A percentile compares a stretch with the other conserved stretches of the same genome.
Conservation (phyloP, 225 moss, liverwort and hornwort species). For the Pseudisothecium myosuroides region DNA sequence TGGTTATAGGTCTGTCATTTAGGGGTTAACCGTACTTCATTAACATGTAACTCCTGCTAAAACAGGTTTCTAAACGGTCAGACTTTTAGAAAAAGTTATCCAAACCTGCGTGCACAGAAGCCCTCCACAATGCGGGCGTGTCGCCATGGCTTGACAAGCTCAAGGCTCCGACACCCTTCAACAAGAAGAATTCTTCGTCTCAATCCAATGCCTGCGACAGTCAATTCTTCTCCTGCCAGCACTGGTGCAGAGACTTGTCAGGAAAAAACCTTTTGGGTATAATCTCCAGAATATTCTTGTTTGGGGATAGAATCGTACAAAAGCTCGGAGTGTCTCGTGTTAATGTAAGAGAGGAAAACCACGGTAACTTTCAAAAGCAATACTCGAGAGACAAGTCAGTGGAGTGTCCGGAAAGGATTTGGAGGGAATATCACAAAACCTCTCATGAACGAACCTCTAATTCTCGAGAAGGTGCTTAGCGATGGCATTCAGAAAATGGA, state of each 20-base stretch:
- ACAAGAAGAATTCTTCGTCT: constrained; percentile 83
- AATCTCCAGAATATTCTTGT: not conserved
- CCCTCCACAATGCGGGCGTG: constrained; percentile 76
- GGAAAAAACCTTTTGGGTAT: not conserved
- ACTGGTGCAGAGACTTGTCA: not conserved
- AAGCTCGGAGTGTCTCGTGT: not conserved
- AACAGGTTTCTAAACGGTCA: too few species aligned
- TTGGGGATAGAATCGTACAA: not conserved
- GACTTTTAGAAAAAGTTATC: too few species aligned
- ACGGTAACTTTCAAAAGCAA: not conserved
- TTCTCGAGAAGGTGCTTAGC: not conserved
- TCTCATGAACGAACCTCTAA: not conserved
- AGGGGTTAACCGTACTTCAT: too few species aligned
- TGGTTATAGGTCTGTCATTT: too few species aligned
- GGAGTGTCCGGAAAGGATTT: not conserved
- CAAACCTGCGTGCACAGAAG: constrained; percentile 80
- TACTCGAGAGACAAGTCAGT: not conserved
- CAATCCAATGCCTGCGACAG: constrained; percentile 54
- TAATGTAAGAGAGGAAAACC: not conserved
- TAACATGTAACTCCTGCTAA: too few species aligned
- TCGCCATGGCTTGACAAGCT: constrained; percentile 62
- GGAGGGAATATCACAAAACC: not conserved
- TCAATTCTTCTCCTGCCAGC: constrained; percentile 46
- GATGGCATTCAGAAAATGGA: not conserved
- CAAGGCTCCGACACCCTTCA: constrained; percentile 86